Evolutionary conservation across 106 monocot species (phyloP).

Genomic region (Apostasia shenzhenica): DNA sequence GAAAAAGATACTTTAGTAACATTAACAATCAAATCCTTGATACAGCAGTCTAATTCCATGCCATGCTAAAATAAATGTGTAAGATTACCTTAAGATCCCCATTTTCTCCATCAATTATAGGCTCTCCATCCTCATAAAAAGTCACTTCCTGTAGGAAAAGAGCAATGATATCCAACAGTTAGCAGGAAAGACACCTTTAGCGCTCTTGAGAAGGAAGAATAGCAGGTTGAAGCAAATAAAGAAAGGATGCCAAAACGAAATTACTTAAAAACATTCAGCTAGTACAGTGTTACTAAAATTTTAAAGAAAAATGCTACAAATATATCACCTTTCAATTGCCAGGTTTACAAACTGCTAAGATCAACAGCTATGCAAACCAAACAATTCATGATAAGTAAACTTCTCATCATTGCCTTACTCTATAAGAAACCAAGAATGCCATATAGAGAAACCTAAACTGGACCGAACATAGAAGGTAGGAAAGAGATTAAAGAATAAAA

Average conservation of each 20-base stretch:
- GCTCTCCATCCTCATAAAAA: slow-evolving; percentile 96
- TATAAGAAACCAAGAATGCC: no score
- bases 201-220: neutral
- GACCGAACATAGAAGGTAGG: no score
- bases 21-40: neutral
- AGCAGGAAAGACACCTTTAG: neutral
- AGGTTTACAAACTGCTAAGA: no score
- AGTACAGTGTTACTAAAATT: no score
- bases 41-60: neutral
- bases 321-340: no score
- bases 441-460: no score
- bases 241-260: neutral
- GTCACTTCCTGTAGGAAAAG: slow-evolving; percentile 52
- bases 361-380: no score
- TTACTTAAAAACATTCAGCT: no score
- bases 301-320: no score
- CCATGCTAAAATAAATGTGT: neutral
- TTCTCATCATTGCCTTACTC: no score
- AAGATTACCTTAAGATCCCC: slow-evolving; percentile 85
- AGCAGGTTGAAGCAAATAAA: neutral
- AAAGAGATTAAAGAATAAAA: no score
- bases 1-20: slow-evolving; percentile 3
- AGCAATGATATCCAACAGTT: neutral
- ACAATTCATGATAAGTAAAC: no score
- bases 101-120: slow-evolving; percentile 90